Base-by-base conservation (phyloP, 805 yeast genomes). In the Komagataella phaffii region DNA sequence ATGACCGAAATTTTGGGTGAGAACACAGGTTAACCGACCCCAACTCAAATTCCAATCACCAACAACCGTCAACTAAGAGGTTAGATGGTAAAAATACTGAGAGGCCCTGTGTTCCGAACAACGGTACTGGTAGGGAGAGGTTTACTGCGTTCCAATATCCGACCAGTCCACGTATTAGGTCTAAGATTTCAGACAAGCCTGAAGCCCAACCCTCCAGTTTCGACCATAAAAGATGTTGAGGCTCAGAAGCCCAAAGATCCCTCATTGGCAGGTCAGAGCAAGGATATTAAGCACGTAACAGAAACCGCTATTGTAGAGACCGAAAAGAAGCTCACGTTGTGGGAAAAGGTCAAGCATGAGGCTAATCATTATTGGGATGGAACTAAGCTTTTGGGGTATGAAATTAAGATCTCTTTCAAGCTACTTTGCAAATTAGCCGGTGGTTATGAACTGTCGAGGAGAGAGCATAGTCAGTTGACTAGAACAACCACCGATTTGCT, bases 291-390 rank as follows among this genome's bases (percentile, higher is more conserved):
- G n/a, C 40, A 10, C 14, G 14, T 30, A 10, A 1, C 40, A 4
- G 40, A 30, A 4, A 30, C 40, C n/a, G 40, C 40, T 8, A 2
- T 30, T 30, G 40, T 8, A 30, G 14, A 10, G 12, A 7, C 40
- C n/a, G 40, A 30, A 6, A 64, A 69, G 50, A 85, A 85, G 61
- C 67, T 72, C 48, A 67, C 88, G 1, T 49, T 85, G n/a, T 83
- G 90, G 95, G 85, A 83, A 53, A 83, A 81, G 61, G 83, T 91
- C 52, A 90, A 89, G 65, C 93, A 87, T 61, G 97, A 87, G 68
- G 85, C 83, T 3, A 77, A 80, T 44, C 99, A 91, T 68, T 89
- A 89, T 66, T 88, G 96, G 88, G 85, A 82, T 58, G 98, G 99
- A 47, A 91, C 98, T 6, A 90, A 89, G 67, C 76, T 93, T 50